Conservation (phyloP, 352 stramenopile species). For the Hyaloperonospora brassicae region DNA sequence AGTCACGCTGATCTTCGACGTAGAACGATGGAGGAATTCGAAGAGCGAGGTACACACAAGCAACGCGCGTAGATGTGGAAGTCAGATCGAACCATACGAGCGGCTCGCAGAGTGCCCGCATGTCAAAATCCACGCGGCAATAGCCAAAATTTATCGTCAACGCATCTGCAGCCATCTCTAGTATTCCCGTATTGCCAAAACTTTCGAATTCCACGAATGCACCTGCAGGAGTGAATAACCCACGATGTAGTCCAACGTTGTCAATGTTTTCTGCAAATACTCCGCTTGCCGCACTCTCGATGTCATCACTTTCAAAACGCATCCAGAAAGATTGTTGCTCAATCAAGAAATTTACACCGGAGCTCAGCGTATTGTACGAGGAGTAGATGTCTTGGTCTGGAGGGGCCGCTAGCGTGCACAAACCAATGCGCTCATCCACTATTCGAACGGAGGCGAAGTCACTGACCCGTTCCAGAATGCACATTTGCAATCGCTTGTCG, state of each 20-base stretch:
- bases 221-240: slow-evolving; percentile 28
- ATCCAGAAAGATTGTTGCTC: slow-evolving; percentile 34
- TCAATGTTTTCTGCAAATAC: slow-evolving; percentile 14
- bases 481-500: slow-evolving; percentile 13
- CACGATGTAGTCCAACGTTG: slow-evolving; percentile 21
- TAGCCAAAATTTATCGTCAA: slow-evolving; percentile 17
- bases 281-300: slow-evolving; percentile 25
- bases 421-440: slow-evolving; percentile 31
- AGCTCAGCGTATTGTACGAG: slow-evolving; percentile 38
- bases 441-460: slow-evolving; percentile 28
- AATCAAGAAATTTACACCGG: slow-evolving; percentile 28
- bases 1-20: slow-evolving; percentile 23
- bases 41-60: slow-evolving; percentile 31
- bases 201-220: slow-evolving; percentile 27
- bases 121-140: slow-evolving; percentile 32
- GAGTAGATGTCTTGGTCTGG: slow-evolving; percentile 22
- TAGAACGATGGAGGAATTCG: slow-evolving; percentile 36
- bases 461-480: slow-evolving; percentile 27
- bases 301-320: slow-evolving; percentile 38
- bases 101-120: slow-evolving; percentile 35
- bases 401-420: slow-evolving; percentile 37
- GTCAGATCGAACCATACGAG: slow-evolving; percentile 42
- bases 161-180: slow-evolving; percentile 17
- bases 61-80: slow-evolving; percentile 5
- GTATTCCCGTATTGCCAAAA: slow-evolving; percentile 9